Base-by-base conservation (phyloP, 306 rosid genomes). In the Rubus parviflorus region DNA sequence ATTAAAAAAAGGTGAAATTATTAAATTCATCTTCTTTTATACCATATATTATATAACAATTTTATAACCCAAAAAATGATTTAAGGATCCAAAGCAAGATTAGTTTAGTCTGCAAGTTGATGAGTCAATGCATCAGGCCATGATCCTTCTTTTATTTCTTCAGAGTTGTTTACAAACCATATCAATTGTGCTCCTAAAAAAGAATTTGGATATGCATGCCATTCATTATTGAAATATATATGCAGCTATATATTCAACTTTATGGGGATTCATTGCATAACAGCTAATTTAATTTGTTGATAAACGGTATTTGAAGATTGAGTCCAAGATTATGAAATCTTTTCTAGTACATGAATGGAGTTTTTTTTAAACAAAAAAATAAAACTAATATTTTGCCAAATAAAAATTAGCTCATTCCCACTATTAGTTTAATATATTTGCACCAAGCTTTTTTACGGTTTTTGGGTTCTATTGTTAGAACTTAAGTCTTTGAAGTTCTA, bases 51-150 rank as follows among this genome's bases (percentile, higher is more conserved):
- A 8, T 43, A 14, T 54, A 5, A 7, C 7, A 15, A 38, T 48
- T 23, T 46, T 9, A 51, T 58, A 73, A 73, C 9, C 7, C 10
- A 15, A 6, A 78, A 70, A 4, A 37, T 75, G 57, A 76, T 76
- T 80, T 25, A 69, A 76, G 43, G 79, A 80, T 76, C 70, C 73
- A 65, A 65, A 67, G 73, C 71, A 57, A 47, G 49, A 72, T 14
- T 73, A 70, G 16, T 64, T 70, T 83, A 56, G 37, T 17, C 62
- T 64, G 23, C 75, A 56, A 75, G 67, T 68, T 75, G 75, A 72
- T 11, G 64, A 57, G 81, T 75, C 86, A 83, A 79, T 79, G 78
- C 60, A 53, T 7, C 52, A 53, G 22, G 80, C 81, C 74, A 61
- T 58, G 61, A 81, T 72, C 43, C 47, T 40, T 54, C 68, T 72